A percentile compares a stretch with the other conserved stretches of the same genome.
phyloP scores from a whole-genome alignment of 1,284 basidiomycete species.

The Ganoderma leucocontextum region DNA sequence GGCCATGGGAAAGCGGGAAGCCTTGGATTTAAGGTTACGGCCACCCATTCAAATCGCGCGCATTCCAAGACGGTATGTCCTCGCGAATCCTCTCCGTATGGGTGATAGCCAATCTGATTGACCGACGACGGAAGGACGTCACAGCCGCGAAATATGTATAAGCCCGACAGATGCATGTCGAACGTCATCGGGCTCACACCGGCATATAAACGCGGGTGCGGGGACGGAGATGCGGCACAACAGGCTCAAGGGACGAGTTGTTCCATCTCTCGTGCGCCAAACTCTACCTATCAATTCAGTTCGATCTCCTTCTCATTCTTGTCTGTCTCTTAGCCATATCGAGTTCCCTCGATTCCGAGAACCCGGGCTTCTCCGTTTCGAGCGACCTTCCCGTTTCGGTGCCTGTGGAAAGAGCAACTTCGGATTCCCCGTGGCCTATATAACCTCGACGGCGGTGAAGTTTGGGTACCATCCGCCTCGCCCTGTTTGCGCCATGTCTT shows the following conservation, averaged over 20 bases:
- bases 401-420: conserved; percentile 36
- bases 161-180: conserved; percentile 23
- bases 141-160: conserved; percentile 12
- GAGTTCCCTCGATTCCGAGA: conserved; percentile 34
- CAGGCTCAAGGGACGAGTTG: conserved; percentile 13
- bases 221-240: conserved; percentile 12
- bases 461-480: conserved; percentile 29
- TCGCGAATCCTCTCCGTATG: conserved; percentile 19
- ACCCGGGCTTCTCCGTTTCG: conserved; percentile 36
- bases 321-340: conserved; percentile 29
- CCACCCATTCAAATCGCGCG: conserved; percentile 28
- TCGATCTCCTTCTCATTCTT: conserved; percentile 32
- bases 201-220: conserved; percentile 21
- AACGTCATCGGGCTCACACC: conserved; percentile 23
- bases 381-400: conserved; percentile 39
- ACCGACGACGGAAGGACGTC: conserved; percentile 22
- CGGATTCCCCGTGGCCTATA: conserved; percentile 40
- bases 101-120: conserved; percentile 31
- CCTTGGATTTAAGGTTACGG: conserved; percentile 32
- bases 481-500: conserved; percentile 29
- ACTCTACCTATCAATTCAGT: conserved; percentile 31
- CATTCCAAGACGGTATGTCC: conserved; percentile 28
- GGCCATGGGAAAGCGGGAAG: conserved; percentile 32
- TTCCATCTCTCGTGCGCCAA: conserved; percentile 34
- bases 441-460: conserved; percentile 34